Conservation (phyloP, 192 early-diverging fungal species). For the Coemansia sp. region DNA sequence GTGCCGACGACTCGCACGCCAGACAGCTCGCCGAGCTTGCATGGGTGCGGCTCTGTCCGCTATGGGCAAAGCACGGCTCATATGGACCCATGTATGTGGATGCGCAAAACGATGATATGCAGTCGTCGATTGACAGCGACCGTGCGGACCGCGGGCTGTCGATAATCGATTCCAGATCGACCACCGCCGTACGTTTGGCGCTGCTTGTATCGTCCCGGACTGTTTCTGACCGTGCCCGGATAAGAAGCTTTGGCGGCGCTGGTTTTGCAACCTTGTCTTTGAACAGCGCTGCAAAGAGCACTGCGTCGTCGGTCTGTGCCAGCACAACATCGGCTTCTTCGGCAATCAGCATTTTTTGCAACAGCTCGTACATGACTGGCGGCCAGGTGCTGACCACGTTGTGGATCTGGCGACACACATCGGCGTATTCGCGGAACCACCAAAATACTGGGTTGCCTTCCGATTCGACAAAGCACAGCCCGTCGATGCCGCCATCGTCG, state of each 20-base stretch:
- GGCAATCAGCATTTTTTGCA: constrained; percentile 39
- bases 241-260: neutral
- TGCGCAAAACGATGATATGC: constrained; percentile 42
- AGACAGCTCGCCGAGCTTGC: constrained; percentile 19
- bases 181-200: constrained; percentile 2
- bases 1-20: constrained; percentile 10
- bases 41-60: neutral
- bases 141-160: constrained; percentile 45
- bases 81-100: constrained; percentile 16
- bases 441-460: constrained; percentile 56
- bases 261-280: neutral
- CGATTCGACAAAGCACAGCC: constrained; percentile 57
- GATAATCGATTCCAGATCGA: constrained; percentile 46
- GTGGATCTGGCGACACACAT: constrained; percentile 26
- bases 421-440: constrained; percentile 61
- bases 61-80: constrained; percentile 3
- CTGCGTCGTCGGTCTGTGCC: constrained; percentile 9
- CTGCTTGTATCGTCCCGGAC: constrained; percentile 8
- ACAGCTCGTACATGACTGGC: constrained; percentile 15
- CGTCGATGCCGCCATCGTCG: constrained; percentile 42
- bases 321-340: constrained; percentile 45
- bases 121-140: constrained; percentile 50
- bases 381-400: constrained; percentile 10
- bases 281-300: constrained; percentile 9
- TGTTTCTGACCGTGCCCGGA: constrained; percentile 6